Evolutionary conservation across 2,329 filamentous ascomycete species (phyloP), one percentile per base, ranked within the genome.

Genomic region (Colletotrichum incanum): DNA sequence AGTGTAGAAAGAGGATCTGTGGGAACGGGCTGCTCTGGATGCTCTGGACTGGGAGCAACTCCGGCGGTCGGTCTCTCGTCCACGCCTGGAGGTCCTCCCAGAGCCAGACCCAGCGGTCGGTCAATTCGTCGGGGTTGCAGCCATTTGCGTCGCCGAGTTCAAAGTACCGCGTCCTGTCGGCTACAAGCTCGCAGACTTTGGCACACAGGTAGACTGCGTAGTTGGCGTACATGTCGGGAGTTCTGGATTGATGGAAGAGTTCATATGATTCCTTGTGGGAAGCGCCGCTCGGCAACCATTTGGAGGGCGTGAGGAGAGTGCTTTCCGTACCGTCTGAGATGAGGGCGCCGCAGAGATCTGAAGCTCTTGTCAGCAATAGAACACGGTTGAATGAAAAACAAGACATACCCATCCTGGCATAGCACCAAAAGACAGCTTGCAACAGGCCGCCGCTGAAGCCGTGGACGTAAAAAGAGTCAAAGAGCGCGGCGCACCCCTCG

Each of bases 401-500:
- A 39, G 61, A 74, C 81, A 72, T 70, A 86, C 84, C 84, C 87
- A 90, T 90, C 56, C 88, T 82, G 1, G 86, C 87, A 76, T 88
- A 90, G 73, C 87, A 89, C 88, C 88, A 90, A 72, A 90, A 90
- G 0, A 89, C 81, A 0, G 88, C 87, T 76, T 88, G 87, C 8
- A 86, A 77, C 23, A 89, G 76, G 0, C 87, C 88, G 2, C 86
- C 85, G 28, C 83, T 84, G 60, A 88, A 87, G 0, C 88, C 88
- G 55, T 88, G 84, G n/a, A 90, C 85, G 12, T 83, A 85, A 61
- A 87, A 84, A 0, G 86, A 84, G 73, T 87, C 84, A 55, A 90
- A 86, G 5, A 91, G 79, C 2, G 86, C 86, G 3, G 89, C 88
- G 72, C 88, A 90, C 0, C 89, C 89, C 65, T 90, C 88, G 2